These are phyloP conservation scores for Theileria equi DNA, from an alignment of 169 alveolate genomes.

Conservation along the genomic window DNA sequence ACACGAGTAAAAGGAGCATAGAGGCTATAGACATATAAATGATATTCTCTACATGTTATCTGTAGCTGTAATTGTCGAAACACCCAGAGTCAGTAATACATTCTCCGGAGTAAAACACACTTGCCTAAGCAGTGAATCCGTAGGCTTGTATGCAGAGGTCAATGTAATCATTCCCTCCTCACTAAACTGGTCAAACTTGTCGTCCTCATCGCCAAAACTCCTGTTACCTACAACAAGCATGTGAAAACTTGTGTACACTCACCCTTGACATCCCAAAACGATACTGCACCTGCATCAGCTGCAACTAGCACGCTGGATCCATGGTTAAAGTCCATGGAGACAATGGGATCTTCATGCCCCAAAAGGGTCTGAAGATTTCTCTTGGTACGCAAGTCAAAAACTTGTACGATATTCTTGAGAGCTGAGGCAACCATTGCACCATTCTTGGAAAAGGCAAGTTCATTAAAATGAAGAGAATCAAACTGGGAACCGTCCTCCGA, in stretches of 20 bases:
- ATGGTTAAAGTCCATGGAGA: constrained; percentile 40
- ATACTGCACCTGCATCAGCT: constrained; percentile 19
- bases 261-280: constrained; percentile 57
- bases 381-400: constrained; percentile 40
- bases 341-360: constrained; percentile 29
- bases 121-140: constrained; percentile 18
- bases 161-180: constrained; percentile 25
- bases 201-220: background rate
- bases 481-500: background rate
- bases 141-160: constrained; percentile 16
- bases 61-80: constrained; percentile 27
- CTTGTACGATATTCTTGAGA: constrained; percentile 12
- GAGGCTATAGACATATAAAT: background rate
- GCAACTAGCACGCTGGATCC: constrained; percentile 34
- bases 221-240: constrained; percentile 4
- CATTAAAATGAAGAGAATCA: background rate
- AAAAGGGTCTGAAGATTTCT: constrained; percentile 26
- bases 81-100: constrained; percentile 50
- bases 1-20: too few species aligned
- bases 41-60: background rate
- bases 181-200: background rate
- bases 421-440: constrained; percentile 32
- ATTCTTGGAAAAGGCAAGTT: constrained; percentile 26
- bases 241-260: background rate
- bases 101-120: constrained; percentile 59